Percentiles rank a stretch among this genome's conserved stretches.
These are phyloP conservation scores for Penicillium sp. DNA, from an alignment of 2,329 filamentous ascomycete genomes.

Conservation along the genomic window DNA sequence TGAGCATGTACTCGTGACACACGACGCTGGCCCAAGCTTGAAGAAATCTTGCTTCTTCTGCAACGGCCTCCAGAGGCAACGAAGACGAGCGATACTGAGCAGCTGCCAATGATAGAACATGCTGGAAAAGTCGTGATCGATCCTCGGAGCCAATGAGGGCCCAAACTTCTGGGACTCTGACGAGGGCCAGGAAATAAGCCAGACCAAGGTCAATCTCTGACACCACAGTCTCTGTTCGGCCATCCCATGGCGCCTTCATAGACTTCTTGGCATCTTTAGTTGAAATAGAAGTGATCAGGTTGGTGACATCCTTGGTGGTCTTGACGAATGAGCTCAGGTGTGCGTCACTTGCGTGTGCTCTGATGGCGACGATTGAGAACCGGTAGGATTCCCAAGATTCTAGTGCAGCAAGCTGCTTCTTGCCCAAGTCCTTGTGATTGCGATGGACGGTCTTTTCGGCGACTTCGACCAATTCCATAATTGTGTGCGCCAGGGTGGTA, in stretches of 20 bases:
- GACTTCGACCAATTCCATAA: conserved; percentile 27
- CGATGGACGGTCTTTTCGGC: conserved; percentile 33
- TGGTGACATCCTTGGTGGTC: conserved; percentile 27
- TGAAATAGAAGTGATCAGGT: conserved; percentile 27
- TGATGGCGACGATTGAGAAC: conserved; percentile 32
- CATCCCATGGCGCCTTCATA: conserved; percentile 38
- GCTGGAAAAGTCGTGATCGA: conserved; percentile 35
- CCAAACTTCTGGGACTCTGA: conserved; percentile 35
- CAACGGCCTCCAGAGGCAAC: conserved; percentile 27
- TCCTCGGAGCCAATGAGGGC: conserved; percentile 30
- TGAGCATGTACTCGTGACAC: conserved; percentile 43
- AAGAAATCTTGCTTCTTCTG: conserved; percentile 33
- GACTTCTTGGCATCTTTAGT: conserved; percentile 27
- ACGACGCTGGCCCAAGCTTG: conserved; percentile 42
- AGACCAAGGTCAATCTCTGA: conserved; percentile 33
- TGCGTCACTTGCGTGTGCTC: conserved; percentile 20
- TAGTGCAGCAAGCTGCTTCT: conserved; percentile 28
- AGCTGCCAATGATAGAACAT: conserved; percentile 34
- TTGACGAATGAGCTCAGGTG: conserved; percentile 28
- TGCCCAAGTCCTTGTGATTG: conserved; percentile 29
- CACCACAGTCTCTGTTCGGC: conserved; percentile 37
- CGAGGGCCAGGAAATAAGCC: conserved; percentile 37
- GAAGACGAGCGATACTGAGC: conserved; percentile 29
- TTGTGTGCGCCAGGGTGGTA: conserved; percentile 20
- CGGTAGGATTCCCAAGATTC: conserved; percentile 43